Evolutionary conservation across 2,329 filamentous ascomycete genomes (phyloP).

Genomic region (Calcarisporium arbuscula): DNA sequence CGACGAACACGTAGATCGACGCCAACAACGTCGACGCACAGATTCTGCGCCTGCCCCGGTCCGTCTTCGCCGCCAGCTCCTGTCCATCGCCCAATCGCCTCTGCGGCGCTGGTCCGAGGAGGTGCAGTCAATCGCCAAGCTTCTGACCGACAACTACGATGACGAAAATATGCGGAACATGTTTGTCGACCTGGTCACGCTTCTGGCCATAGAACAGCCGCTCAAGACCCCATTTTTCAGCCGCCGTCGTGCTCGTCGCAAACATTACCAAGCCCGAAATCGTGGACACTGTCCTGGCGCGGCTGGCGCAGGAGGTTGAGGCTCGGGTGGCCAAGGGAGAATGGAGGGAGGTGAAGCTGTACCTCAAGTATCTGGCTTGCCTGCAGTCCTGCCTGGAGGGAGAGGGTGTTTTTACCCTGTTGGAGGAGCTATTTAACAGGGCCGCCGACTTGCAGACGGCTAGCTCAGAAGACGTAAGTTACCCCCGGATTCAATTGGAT

Average conservation of each 20-base stretch:
- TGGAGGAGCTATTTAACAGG: constrained; percentile 85
- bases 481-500: too few species aligned
- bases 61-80: constrained; percentile 69
- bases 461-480: constrained; percentile 81
- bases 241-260: constrained; percentile 71
- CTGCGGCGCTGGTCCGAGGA: constrained; percentile 75
- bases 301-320: constrained; percentile 56
- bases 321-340: constrained; percentile 63
- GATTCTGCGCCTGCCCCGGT: constrained; percentile 63
- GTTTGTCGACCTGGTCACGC: constrained; percentile 68
- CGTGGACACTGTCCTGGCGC: constrained; percentile 61
- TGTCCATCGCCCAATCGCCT: constrained; percentile 76
- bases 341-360: constrained; percentile 88
- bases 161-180: constrained; percentile 68
- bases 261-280: constrained; percentile 75
- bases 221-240: constrained; percentile 96
- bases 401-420: constrained; percentile 75
- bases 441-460: constrained; percentile 92
- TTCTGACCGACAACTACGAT: constrained; percentile 78
- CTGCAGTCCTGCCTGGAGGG: constrained; percentile 74
- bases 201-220: constrained; percentile 82
- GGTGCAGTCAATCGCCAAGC: constrained; percentile 65
- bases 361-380: constrained; percentile 83
- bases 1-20: constrained; percentile 71
- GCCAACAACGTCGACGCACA: constrained; percentile 66